Evolutionary conservation across 1,284 basidiomycete genomes (phyloP).

Genomic region (Rhodotorula sp.): DNA sequence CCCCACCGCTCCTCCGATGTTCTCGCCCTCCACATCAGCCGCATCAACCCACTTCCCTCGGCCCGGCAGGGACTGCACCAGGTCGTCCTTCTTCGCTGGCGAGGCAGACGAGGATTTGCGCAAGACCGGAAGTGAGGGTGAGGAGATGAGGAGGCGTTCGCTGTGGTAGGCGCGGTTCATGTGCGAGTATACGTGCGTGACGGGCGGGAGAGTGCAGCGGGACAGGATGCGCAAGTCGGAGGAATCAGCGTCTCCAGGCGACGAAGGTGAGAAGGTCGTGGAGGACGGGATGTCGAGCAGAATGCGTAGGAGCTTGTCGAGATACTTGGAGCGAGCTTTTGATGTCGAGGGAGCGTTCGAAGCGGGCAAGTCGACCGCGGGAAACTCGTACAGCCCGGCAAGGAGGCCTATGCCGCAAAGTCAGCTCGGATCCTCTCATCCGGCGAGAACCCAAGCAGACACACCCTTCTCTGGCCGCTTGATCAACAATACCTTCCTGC

Average conservation of each 20-base stretch:
- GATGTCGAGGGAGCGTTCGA: slow-evolving; percentile 10
- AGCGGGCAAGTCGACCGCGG: slow-evolving; percentile 54
- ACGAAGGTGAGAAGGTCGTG: not conserved
- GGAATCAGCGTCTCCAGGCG: not conserved
- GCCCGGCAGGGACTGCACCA: slow-evolving; percentile 28
- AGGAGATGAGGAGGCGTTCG: slow-evolving; percentile 51
- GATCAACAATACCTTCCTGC: slow-evolving; percentile 68
- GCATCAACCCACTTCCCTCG: slow-evolving; percentile 56
- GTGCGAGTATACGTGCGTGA: slow-evolving; percentile 84
- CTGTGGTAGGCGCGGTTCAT: slow-evolving; percentile 84
- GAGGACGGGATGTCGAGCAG: slow-evolving; percentile 16
- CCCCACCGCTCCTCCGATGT: slow-evolving; percentile 45
- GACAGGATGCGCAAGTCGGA: slow-evolving; percentile 39
- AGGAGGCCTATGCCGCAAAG: slow-evolving; percentile 63
- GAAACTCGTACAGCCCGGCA: slow-evolving; percentile 82
- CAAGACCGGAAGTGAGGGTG: slow-evolving; percentile 4
- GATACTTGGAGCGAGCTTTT: slow-evolving; percentile 3
- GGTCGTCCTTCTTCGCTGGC: not conserved
- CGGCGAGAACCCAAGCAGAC: slow-evolving; percentile 3
- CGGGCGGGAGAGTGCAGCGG: slow-evolving; percentile 44
- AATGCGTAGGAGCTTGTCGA: slow-evolving; percentile 14
- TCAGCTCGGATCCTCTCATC: not conserved
- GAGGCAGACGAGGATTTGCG: not conserved
- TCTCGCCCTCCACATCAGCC: slow-evolving; percentile 59
- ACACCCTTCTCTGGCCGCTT: slow-evolving; percentile 78